These are phyloP conservation scores for Drechslerella coelobrocha DNA, from an alignment of 2,329 filamentous ascomycete species.

Conservation along the genomic window DNA sequence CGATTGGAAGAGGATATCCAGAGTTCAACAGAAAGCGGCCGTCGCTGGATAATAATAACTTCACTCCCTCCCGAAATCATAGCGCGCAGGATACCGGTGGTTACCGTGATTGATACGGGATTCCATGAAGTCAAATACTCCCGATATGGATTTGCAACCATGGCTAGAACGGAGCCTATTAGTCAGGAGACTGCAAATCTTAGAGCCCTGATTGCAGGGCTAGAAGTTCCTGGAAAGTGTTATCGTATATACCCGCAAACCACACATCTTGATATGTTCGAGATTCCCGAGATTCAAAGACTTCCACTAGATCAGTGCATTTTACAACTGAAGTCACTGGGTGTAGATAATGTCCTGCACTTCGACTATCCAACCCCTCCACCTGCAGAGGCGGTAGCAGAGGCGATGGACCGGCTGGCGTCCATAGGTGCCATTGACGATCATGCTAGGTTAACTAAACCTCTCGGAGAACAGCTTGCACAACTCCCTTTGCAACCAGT, in stretches of 20 bases:
- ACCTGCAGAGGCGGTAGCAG: slow-evolving; percentile 80
- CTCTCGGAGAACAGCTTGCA: slow-evolving; percentile 88
- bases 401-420: slow-evolving; percentile 85
- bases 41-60: slow-evolving; percentile 18
- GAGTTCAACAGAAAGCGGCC: not conserved
- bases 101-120: slow-evolving; percentile 25
- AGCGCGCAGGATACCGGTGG: slow-evolving; percentile 15
- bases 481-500: slow-evolving; percentile 92
- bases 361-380: slow-evolving; percentile 90
- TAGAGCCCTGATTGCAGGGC: slow-evolving; percentile 67
- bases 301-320: slow-evolving; percentile 88
- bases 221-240: slow-evolving; percentile 90
- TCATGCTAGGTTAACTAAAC: slow-evolving; percentile 87
- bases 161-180: slow-evolving; percentile 18
- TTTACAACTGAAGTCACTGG: slow-evolving; percentile 89
- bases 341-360: slow-evolving; percentile 89
- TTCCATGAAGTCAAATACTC: slow-evolving; percentile 25
- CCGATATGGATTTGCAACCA: slow-evolving; percentile 26
- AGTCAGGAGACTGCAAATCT: slow-evolving; percentile 38
- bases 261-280: slow-evolving; percentile 69
- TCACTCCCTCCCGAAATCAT: slow-evolving; percentile 22
- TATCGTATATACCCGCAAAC: slow-evolving; percentile 88
- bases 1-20: slow-evolving; percentile 2
- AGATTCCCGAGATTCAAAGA: slow-evolving; percentile 87
- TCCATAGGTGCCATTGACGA: slow-evolving; percentile 85